These are phyloP conservation scores for Globisporangium radiosum DNA, from an alignment of 352 stramenopile species.

Conservation along the genomic window DNA sequence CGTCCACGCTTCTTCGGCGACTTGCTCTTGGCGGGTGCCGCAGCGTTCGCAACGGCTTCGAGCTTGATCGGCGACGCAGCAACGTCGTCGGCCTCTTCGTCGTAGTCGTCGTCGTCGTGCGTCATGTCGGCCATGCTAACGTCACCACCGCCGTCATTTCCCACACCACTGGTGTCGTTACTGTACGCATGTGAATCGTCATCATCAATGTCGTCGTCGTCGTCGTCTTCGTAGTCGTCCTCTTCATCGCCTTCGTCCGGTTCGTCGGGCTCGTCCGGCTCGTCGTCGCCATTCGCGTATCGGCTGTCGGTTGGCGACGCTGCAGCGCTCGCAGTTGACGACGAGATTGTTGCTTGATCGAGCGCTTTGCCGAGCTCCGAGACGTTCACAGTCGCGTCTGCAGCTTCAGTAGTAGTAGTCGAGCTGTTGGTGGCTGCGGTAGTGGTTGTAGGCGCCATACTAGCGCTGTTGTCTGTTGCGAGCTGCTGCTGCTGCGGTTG, in stretches of 20 bases:
- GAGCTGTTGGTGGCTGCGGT: constrained; percentile 4
- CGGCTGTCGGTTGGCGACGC: not conserved
- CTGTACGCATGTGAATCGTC: not conserved
- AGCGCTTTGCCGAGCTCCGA: constrained; percentile 73
- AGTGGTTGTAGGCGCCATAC: not conserved
- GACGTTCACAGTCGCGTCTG: constrained; percentile 26
- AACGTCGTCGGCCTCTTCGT: constrained; percentile 15
- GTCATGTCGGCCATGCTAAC: not conserved
- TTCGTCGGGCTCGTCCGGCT: constrained; percentile 8
- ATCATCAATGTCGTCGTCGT: constrained; percentile 8
- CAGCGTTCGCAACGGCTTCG: not conserved
- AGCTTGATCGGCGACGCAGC: constrained; percentile 14
- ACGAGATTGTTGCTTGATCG: constrained; percentile 72
- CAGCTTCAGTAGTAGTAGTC: not conserved
- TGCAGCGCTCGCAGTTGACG: constrained; percentile 14
- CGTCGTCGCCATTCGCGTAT: constrained; percentile 6
- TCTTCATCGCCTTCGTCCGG: constrained; percentile 10
- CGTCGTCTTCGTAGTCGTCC: constrained; percentile 9
- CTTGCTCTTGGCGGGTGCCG: constrained; percentile 22
- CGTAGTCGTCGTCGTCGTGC: constrained; percentile 12
- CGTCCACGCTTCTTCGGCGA: constrained; percentile 79
- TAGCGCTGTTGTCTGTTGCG: too few relatives aligned
- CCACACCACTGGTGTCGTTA: too few relatives aligned
- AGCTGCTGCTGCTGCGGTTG: constrained; percentile 1
- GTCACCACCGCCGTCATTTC: not conserved